phyloP scores from a whole-genome alignment of 257 asterid genomes.

The Primulina tabacum region DNA sequence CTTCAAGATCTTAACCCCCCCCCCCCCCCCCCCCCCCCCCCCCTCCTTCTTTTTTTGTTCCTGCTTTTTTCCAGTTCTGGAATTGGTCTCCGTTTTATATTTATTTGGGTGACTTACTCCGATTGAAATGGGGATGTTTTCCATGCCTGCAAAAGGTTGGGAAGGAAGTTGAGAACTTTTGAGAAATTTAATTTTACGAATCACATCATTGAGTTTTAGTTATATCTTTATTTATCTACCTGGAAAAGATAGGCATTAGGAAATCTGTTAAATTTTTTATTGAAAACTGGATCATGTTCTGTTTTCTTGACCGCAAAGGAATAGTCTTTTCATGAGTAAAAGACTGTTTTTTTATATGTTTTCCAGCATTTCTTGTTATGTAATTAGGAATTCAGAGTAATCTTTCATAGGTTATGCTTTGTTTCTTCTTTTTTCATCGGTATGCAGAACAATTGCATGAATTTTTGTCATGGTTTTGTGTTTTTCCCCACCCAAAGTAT shows the following conservation, averaged over 20 bases:
- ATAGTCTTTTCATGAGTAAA: slow-evolving; percentile 16
- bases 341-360: not conserved
- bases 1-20: too few species aligned
- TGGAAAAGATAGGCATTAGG: not conserved
- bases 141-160: slow-evolving; percentile 9
- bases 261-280: slow-evolving; percentile 11
- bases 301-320: slow-evolving; percentile 15
- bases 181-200: slow-evolving; percentile 18
- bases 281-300: not conserved
- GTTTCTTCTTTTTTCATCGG: not conserved
- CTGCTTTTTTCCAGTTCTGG: too few species aligned
- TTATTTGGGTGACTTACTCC: not conserved
- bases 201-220: not conserved
- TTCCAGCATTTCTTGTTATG: not conserved
- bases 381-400: slow-evolving; percentile 12
- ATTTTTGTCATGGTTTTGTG: not conserved
- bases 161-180: slow-evolving; percentile 30
- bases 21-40: too few species aligned
- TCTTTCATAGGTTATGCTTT: slow-evolving; percentile 11
- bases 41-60: too few species aligned
- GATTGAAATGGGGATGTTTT: not conserved
- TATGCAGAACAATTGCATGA: slow-evolving; percentile 8
- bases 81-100: too few species aligned
- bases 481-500: not conserved
- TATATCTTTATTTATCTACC: slow-evolving; percentile 15